Conservation (phyloP, 345 rosid species). For the Eutrema japonicum region DNA sequence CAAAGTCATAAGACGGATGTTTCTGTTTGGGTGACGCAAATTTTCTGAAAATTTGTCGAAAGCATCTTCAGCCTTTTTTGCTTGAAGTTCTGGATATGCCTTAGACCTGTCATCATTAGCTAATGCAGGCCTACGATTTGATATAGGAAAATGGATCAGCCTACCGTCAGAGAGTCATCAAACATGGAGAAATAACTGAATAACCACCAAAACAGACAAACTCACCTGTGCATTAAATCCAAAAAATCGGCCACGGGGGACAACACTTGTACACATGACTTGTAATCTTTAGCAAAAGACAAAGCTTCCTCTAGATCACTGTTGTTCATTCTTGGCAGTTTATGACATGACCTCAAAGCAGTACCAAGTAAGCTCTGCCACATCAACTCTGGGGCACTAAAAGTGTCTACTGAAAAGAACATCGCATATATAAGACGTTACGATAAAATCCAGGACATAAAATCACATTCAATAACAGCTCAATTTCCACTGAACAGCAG, state of each 20-base stretch:
- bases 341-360: slow-evolving; percentile 62
- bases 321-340: slow-evolving; percentile 39
- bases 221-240: slow-evolving; percentile 68
- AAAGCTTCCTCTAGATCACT: slow-evolving; percentile 59
- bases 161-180: slow-evolving; percentile 31
- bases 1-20: slow-evolving; percentile 70
- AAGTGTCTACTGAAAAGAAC: slow-evolving; percentile 54
- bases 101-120: slow-evolving; percentile 41
- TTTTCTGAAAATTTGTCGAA: slow-evolving; percentile 60
- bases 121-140: slow-evolving; percentile 50
- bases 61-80: slow-evolving; percentile 52
- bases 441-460: background rate
- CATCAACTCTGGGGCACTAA: slow-evolving; percentile 53
- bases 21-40: slow-evolving; percentile 70
- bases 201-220: slow-evolving; percentile 35
- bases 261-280: slow-evolving; percentile 68
- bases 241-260: slow-evolving; percentile 77
- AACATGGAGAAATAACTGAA: slow-evolving; percentile 16
- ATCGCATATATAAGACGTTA: slow-evolving; percentile 16
- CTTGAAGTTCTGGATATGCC: slow-evolving; percentile 55
- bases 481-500: slow-evolving; percentile 7
- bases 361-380: slow-evolving; percentile 82
- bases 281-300: slow-evolving; percentile 63
- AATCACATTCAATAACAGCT: slow-evolving; percentile 20
- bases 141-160: slow-evolving; percentile 24